Base-by-base conservation (phyloP, 2,329 filamentous ascomycete species). In the Fusarium nurragi region DNA sequence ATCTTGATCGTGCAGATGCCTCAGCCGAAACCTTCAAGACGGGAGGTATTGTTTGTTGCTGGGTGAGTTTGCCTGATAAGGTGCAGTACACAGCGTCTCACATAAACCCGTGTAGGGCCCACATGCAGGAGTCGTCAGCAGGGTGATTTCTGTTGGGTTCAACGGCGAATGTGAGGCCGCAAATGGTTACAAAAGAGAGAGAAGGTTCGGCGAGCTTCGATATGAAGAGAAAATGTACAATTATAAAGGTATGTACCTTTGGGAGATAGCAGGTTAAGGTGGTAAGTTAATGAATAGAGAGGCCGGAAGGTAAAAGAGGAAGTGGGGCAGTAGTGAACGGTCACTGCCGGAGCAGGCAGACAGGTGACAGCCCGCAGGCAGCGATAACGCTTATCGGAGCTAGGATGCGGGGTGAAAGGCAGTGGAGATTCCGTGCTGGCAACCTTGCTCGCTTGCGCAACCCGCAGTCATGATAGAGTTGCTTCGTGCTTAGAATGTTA, bases 281-380 rank as follows among this genome's bases (percentile, higher is more conserved):
- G 14, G 9, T 16, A 34, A 34, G 32, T 34, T 16, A 34, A 34
- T 34, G 32, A 34, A 34, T 34, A 16, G n/a, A 34, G 32, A 34
- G 10, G 32, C 32, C 16, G 47, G 65, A 59, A 70, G 68, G 67
- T 75, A 67, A 68, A 70, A 56, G 64, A 53, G 19, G 65, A 73
- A 60, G 73, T 75, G 73, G 73, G 71, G 73, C 71, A 70, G 43
- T 41, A 57, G 64, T 55, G 54, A 60, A 62, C 68, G 64, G 60
- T 64, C 50, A 67, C 69, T 74, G 63, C 72, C 62, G 60, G 66
- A 73, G 72, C 71, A 74, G 72, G 72, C 72, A 73, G 70, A 70
- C 69, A 66, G 63, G 65, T 64, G 65, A 67, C 55, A 58, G 60
- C 55, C 32, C 38, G 48, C 43, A 73, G 69, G 71, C 68, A 74